phyloP scores from a whole-genome alignment of 306 rosid genomes.

The Quercus ilex region DNA sequence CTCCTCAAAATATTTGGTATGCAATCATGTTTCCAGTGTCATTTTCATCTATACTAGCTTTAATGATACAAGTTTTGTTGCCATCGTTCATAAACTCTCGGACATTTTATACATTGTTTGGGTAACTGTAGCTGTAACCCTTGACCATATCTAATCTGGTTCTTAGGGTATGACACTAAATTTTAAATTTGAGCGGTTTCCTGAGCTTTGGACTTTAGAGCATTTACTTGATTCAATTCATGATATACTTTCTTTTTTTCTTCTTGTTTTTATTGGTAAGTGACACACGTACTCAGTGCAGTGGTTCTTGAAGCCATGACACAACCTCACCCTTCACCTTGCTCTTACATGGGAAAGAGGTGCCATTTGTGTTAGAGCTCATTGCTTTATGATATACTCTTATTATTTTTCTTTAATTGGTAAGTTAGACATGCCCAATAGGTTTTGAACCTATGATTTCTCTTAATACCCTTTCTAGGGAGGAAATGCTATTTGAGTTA shows the following conservation, averaged over 20 bases:
- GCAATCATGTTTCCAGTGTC: constrained; percentile 18
- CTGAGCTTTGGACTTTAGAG: neutral
- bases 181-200: neutral
- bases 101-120: constrained; percentile 9
- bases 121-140: neutral
- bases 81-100: neutral
- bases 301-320: neutral
- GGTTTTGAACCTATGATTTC: neutral
- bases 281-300: neutral
- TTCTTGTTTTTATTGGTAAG: neutral
- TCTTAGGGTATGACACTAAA: neutral
- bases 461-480: neutral
- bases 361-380: neutral
- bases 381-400: neutral
- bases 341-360: neutral
- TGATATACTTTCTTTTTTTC: neutral
- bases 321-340: neutral
- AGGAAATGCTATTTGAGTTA: neutral
- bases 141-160: neutral
- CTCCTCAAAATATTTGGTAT: constrained; percentile 58
- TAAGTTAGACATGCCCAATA: neutral
- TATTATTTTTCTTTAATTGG: neutral
- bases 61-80: constrained; percentile 1
- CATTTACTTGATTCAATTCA: neutral
- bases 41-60: constrained; percentile 9